Base-by-base conservation (phyloP, 192 early-diverging fungal genomes). In the Diversispora epigaea region DNA sequence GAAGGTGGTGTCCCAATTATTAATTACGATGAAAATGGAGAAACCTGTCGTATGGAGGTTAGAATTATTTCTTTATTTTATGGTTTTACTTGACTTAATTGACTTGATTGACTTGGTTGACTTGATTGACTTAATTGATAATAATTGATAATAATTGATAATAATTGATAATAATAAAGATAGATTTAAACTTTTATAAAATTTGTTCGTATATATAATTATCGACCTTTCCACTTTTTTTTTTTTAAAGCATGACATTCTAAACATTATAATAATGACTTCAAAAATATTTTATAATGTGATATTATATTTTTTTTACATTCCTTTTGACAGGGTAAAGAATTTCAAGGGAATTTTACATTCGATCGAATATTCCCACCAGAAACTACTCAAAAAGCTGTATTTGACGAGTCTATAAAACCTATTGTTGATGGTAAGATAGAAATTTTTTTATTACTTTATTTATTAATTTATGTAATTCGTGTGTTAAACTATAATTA, bases 301-400 rank as follows among this genome's bases (percentile, higher is more conserved):
- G 3, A 25, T 12, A 8, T 61, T 22, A 32, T 21, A 19, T 10
- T 25, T 0, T 60, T 60, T 25, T 17, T 64, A 17, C 10, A 56
- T 21, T 57, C 9, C 56, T 12, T n/a, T 57, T 63, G 77, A 21
- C 71, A 83, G 83, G 83, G 85, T 70, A 83, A 85, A 77, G 82
- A 90, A 81, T 82, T 86, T 80, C 81, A 85, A 79, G 78, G 94
- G 87, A 82, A 85, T 4, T 97, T 96, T 77, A 89, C 96, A 2
- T 98, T 97, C 81, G 97, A 98, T 80, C 85, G 89, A 19, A 89
- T 97, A 55, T 98, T 98, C 82, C 92, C 92, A 56, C 92, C 89
- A 76, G 86, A 89, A 49, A 87, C 93, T 9, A 86, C 89, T 6
- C 97, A 98, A 83, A 84, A 90, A 54, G 85, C 92, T 50, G 90